Evolutionary conservation across 495 filamentous ascomycete species (phyloP).

Genomic region (Xylaria intraflava): DNA sequence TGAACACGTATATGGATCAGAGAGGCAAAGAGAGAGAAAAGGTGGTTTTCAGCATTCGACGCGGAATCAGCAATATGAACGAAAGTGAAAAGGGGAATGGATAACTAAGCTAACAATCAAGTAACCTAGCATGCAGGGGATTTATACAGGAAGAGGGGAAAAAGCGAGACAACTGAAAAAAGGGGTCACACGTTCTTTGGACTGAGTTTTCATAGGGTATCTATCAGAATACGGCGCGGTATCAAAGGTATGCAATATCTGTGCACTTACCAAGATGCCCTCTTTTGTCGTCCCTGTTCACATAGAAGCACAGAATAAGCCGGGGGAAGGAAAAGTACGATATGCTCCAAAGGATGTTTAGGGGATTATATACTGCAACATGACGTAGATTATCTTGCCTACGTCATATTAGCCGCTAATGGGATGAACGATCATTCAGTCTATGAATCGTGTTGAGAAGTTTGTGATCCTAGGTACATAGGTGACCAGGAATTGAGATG

Average conservation of each 20-base stretch:
- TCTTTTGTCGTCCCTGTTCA: neutral
- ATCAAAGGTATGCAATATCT: neutral
- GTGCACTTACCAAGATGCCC: neutral
- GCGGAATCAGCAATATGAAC: neutral
- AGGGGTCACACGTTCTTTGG: constrained; percentile 10
- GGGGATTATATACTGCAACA: neutral
- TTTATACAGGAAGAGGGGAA: neutral
- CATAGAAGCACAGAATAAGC: neutral
- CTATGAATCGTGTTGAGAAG: neutral
- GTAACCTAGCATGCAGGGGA: neutral
- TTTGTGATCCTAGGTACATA: neutral
- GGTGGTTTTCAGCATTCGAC: neutral
- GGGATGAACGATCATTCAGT: neutral
- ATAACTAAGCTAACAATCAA: constrained; percentile 1
- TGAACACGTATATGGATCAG: constrained; percentile 1
- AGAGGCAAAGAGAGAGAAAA: neutral
- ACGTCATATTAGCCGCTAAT: neutral
- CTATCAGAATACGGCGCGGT: constrained; percentile 1
- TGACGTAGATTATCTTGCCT: neutral
- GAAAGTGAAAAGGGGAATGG: neutral
- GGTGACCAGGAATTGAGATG: neutral
- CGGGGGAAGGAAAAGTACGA: neutral
- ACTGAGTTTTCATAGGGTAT: constrained; percentile 9
- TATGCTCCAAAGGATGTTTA: neutral
- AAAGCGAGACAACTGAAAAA: neutral